phyloP scores from a whole-genome alignment of 345 rosid species.

The Citrus reticulata region DNA sequence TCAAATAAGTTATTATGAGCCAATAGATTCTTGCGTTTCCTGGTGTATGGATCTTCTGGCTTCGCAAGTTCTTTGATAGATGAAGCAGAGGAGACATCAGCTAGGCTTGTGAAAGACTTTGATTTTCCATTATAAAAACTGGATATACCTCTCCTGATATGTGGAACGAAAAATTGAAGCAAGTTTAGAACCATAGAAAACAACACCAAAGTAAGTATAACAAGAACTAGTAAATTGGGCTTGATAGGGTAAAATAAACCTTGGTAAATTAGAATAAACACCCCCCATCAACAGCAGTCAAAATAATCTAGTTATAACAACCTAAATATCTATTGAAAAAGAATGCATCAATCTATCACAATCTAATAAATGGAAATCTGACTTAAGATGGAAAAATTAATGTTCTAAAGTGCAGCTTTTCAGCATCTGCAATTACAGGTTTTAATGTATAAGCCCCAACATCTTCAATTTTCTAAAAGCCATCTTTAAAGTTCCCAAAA shows the following conservation, averaged over 20 bases:
- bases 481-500: background rate
- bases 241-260: background rate
- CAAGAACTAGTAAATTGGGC: background rate
- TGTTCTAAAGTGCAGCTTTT: background rate
- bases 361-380: background rate
- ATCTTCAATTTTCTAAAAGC: background rate
- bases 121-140: constrained; percentile 43
- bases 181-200: background rate
- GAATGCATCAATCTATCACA: background rate
- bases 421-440: background rate
- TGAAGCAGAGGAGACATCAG: constrained; percentile 28
- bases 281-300: background rate
- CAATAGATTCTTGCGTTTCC: constrained; percentile 36
- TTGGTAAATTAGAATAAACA: background rate
- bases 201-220: background rate
- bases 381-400: background rate
- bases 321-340: too few relatives aligned
- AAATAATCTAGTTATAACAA: background rate
- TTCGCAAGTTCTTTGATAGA: constrained; percentile 35
- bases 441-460: too few relatives aligned
- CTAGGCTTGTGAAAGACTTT: constrained; percentile 48
- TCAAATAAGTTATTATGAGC: constrained; percentile 12
- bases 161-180: background rate
- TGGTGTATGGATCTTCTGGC: constrained; percentile 34
- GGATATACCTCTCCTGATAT: constrained; percentile 41